phyloP scores from a whole-genome alignment of 441 rosid genomes.

The Pelargonium citronellum region DNA sequence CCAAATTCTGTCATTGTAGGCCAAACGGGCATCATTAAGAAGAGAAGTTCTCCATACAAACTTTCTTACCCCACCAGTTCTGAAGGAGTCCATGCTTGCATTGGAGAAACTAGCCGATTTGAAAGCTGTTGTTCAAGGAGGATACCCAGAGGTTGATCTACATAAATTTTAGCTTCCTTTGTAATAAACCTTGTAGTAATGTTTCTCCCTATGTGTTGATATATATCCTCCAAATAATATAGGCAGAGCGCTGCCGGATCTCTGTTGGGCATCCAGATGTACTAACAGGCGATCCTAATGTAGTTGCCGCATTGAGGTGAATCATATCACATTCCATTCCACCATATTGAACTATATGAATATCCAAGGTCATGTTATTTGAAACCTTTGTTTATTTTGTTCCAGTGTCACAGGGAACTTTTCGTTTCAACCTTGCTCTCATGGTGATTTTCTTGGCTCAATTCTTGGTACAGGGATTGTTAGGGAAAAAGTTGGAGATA shows the following conservation, averaged over 20 bases:
- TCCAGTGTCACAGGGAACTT: conserved; percentile 73
- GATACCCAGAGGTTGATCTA: conserved; percentile 69
- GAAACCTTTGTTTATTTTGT: conserved; percentile 16
- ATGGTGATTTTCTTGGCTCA: conserved; percentile 87
- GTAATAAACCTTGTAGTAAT: background rate
- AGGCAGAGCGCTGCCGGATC: conserved; percentile 90
- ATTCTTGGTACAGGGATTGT: conserved; percentile 84
- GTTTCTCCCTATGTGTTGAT: conserved; percentile 10
- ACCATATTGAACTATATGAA: conserved; percentile 15
- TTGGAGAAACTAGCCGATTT: conserved; percentile 59
- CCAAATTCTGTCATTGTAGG: conserved; percentile 31
- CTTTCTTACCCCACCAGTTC: conserved; percentile 78
- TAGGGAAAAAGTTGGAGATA: conserved; percentile 84
- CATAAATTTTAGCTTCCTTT: conserved; percentile 1
- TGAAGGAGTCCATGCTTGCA: conserved; percentile 55
- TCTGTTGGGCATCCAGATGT: conserved; percentile 70
- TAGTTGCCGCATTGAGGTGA: conserved; percentile 70
- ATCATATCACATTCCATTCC: conserved; percentile 1
- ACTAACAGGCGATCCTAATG: conserved; percentile 51
- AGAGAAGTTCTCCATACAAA: conserved; percentile 64
- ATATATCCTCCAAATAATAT: conserved; percentile 21
- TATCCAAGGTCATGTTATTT: background rate
- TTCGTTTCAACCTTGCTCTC: conserved; percentile 70
- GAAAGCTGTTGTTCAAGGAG: conserved; percentile 67
- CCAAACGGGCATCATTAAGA: conserved; percentile 57